Evolutionary conservation across 208 protist species (phyloP).

Genomic region (Leishmania martiniquensis): DNA sequence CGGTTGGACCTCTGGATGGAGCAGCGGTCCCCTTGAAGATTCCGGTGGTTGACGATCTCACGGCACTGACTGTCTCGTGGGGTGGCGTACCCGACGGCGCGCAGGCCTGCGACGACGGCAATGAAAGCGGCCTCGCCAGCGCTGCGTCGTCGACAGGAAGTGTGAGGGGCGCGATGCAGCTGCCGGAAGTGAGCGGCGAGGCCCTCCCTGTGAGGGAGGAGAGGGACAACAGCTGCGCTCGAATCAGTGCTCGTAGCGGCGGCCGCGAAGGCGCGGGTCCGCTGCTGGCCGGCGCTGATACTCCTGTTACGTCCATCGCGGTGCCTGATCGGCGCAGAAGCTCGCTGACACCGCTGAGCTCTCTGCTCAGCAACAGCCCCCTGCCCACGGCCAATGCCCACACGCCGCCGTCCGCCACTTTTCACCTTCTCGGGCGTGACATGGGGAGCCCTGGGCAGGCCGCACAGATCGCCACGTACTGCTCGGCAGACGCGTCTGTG

Average conservation of each 20-base stretch:
- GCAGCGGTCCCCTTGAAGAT: not conserved
- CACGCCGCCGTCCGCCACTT: not conserved
- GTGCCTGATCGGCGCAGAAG: not conserved
- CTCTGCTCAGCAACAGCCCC: not conserved
- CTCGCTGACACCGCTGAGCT: not conserved
- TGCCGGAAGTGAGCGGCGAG: not conserved
- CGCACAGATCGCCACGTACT: not conserved
- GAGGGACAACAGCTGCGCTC: not conserved
- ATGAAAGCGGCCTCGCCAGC: not conserved
- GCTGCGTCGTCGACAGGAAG: not conserved
- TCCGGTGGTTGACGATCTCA: not conserved
- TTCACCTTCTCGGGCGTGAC: too few relatives aligned
- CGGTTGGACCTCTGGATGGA: not conserved
- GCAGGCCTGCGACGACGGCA: not conserved
- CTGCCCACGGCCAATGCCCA: not conserved
- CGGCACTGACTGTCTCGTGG: conserved; percentile 9
- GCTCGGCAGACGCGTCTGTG: not conserved
- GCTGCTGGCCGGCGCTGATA: not conserved
- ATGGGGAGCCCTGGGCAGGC: not conserved
- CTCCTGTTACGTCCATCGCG: not conserved
- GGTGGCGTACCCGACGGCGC: not conserved
- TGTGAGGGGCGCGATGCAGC: not conserved
- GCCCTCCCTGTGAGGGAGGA: not conserved
- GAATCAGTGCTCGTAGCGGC: not conserved
- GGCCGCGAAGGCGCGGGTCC: not conserved